phyloP scores from a whole-genome alignment of 352 stramenopile species.

The Globisporangium nagaii region DNA sequence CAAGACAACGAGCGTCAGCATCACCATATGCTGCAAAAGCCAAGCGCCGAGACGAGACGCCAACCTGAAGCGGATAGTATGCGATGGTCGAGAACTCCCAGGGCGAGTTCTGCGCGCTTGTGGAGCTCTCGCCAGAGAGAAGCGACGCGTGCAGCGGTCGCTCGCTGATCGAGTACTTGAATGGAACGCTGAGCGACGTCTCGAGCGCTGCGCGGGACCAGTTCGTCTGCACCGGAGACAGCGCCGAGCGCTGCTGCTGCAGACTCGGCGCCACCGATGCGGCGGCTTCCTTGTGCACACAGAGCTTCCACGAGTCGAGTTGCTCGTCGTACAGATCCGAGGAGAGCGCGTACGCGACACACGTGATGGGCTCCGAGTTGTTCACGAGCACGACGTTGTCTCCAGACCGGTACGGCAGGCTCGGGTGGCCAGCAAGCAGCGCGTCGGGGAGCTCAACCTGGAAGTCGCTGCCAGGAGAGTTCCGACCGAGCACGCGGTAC shows the following conservation, averaged over 20 bases:
- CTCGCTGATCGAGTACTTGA: slow-evolving; percentile 57
- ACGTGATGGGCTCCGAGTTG: slow-evolving; percentile 91
- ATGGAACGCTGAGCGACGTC: slow-evolving; percentile 43
- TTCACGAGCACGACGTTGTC: slow-evolving; percentile 90
- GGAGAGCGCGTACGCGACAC: slow-evolving; percentile 93
- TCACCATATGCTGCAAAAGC: too few relatives aligned
- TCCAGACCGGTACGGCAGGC: slow-evolving; percentile 85
- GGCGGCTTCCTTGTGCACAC: slow-evolving; percentile 39
- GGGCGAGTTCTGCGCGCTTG: slow-evolving; percentile 23
- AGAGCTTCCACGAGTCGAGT: slow-evolving; percentile 55
- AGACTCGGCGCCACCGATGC: slow-evolving; percentile 13
- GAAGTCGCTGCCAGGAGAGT: slow-evolving; percentile 63
- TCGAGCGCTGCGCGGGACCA: slow-evolving; percentile 62
- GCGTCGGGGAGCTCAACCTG: slow-evolving; percentile 58
- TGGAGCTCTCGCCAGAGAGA: slow-evolving; percentile 30
- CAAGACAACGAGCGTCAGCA: not conserved
- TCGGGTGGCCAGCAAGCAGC: slow-evolving; percentile 78
- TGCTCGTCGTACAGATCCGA: slow-evolving; percentile 87
- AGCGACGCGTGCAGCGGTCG: slow-evolving; percentile 59
- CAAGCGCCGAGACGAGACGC: not conserved
- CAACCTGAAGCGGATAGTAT: slow-evolving; percentile 82
- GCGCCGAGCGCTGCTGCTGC: slow-evolving; percentile 4
- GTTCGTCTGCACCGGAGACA: slow-evolving; percentile 41
- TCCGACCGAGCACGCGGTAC: slow-evolving; percentile 54
- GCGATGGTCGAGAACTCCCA: slow-evolving; percentile 75